A percentile compares a stretch with the other conserved stretches of the same genome.
These are phyloP conservation scores for Mytilinidion resinicola DNA, from an alignment of 495 filamentous ascomycete genomes.

Conservation along the genomic window DNA sequence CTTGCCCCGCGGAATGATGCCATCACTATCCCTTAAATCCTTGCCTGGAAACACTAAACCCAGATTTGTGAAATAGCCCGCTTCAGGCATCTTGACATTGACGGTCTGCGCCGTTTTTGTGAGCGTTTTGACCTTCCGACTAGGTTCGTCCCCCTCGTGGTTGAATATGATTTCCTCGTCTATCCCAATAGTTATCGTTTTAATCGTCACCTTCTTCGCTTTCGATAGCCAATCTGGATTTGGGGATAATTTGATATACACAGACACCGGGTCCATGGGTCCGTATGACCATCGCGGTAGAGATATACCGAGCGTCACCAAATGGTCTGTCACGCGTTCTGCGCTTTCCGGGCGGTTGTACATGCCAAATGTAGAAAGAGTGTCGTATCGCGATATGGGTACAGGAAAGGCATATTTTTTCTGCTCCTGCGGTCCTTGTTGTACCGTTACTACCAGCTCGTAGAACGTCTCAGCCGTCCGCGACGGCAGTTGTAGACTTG, in stretches of 20 bases:
- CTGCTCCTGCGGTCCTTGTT: constrained; percentile 78
- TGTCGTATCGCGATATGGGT: constrained; percentile 88
- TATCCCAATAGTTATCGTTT: constrained; percentile 86
- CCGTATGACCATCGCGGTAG: constrained; percentile 96
- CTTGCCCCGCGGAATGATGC: constrained; percentile 77
- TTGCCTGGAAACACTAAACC: constrained; percentile 87
- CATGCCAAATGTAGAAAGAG: constrained; percentile 97
- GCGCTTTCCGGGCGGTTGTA: constrained; percentile 92
- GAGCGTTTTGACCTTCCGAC: constrained; percentile 79
- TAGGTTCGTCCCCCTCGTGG: constrained; percentile 95
- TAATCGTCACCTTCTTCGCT: constrained; percentile 86
- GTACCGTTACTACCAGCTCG: constrained; percentile 91
- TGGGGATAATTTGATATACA: constrained; percentile 86
- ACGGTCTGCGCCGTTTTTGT: constrained; percentile 77
- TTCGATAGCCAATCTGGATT: constrained; percentile 88
- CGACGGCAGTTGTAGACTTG: constrained; percentile 83
- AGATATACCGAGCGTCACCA: constrained; percentile 86
- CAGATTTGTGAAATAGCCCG: constrained; percentile 84
- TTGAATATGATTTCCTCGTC: constrained; percentile 98
- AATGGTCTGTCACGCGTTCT: constrained; percentile 76
- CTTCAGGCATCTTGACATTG: constrained; percentile 74
- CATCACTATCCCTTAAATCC: constrained; percentile 81
- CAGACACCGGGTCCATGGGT: constrained; percentile 87
- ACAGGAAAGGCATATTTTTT: constrained; percentile 89
- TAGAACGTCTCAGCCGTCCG: constrained; percentile 94